These are phyloP conservation scores for Mortierella sp. DNA, from an alignment of 371 early-diverging fungal species.

Conservation along the genomic window DNA sequence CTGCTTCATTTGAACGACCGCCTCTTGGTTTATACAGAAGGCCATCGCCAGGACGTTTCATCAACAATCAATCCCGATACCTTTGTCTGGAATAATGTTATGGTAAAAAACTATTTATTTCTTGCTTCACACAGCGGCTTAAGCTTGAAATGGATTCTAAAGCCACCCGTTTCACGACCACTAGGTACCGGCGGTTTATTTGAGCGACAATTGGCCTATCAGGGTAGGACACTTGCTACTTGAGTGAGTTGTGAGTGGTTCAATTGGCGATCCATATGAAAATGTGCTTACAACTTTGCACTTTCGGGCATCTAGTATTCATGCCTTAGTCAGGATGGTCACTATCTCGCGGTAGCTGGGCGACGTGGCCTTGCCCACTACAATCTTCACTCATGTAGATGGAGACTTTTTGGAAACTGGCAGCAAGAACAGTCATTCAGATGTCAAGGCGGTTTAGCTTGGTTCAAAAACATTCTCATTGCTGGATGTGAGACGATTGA, in stretches of 20 bases:
- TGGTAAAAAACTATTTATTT: constrained; percentile 58
- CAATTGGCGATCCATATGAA: not conserved
- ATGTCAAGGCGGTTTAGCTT: constrained; percentile 80
- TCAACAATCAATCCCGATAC: constrained; percentile 81
- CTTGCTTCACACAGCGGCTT: not conserved
- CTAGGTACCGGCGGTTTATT: constrained; percentile 81
- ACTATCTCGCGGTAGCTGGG: constrained; percentile 85
- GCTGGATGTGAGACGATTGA: constrained; percentile 68
- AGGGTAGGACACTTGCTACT: constrained; percentile 59
- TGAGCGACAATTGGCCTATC: constrained; percentile 89
- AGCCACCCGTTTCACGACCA: not conserved
- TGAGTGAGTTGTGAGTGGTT: not conserved
- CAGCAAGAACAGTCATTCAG: constrained; percentile 86
- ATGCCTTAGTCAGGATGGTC: constrained; percentile 76
- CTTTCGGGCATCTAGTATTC: constrained; percentile 60
- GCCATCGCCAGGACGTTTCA: constrained; percentile 73
- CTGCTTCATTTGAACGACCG: constrained; percentile 80
- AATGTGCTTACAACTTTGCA: not conserved
- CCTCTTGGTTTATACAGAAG: constrained; percentile 77
- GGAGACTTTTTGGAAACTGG: constrained; percentile 91
- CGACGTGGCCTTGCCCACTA: constrained; percentile 85
- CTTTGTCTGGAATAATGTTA: constrained; percentile 82
- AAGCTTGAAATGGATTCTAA: not conserved
- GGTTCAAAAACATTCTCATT: constrained; percentile 83
- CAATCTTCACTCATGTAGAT: constrained; percentile 77